phyloP scores from a whole-genome alignment of 73 alveolate genomes.

The Symbiodinium natans region DNA sequence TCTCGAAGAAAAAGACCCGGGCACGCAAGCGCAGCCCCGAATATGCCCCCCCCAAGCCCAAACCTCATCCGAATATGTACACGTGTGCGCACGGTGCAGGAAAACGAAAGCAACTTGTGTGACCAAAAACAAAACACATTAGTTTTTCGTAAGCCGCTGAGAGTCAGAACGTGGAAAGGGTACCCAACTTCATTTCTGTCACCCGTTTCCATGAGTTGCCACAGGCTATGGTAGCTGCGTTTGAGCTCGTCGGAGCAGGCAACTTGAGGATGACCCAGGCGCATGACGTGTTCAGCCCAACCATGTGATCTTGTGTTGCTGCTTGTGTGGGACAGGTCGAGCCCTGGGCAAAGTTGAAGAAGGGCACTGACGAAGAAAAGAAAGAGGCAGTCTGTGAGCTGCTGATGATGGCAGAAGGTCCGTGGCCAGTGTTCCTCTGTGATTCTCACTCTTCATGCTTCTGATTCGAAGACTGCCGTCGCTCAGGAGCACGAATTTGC shows the following conservation, averaged over 20 bases:
- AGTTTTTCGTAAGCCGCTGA: too few relatives aligned
- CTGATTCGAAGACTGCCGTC: background rate
- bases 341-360: conserved; percentile 90
- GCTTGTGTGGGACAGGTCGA: conserved; percentile 14
- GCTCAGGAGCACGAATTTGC: conserved; percentile 61
- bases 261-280: conserved; percentile 68
- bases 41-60: too few relatives aligned
- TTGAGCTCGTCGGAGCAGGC: conserved; percentile 30
- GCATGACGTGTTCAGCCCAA: too few relatives aligned
- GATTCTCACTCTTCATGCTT: too few relatives aligned
- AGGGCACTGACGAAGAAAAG: conserved; percentile 51
- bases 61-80: too few relatives aligned
- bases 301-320: background rate
- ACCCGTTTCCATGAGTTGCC: background rate
- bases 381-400: conserved; percentile 51
- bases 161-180: too few relatives aligned
- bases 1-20: too few relatives aligned
- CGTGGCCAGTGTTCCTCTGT: background rate
- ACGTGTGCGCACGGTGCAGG: too few relatives aligned
- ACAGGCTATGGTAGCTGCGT: conserved; percentile 38
- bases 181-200: too few relatives aligned
- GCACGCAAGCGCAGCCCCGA: too few relatives aligned
- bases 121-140: too few relatives aligned
- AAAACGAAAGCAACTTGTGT: too few relatives aligned
- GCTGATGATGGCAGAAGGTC: conserved; percentile 76